These are phyloP conservation scores for Trichosporon ovoides DNA, from an alignment of 1,284 basidiomycete species.

Conservation along the genomic window DNA sequence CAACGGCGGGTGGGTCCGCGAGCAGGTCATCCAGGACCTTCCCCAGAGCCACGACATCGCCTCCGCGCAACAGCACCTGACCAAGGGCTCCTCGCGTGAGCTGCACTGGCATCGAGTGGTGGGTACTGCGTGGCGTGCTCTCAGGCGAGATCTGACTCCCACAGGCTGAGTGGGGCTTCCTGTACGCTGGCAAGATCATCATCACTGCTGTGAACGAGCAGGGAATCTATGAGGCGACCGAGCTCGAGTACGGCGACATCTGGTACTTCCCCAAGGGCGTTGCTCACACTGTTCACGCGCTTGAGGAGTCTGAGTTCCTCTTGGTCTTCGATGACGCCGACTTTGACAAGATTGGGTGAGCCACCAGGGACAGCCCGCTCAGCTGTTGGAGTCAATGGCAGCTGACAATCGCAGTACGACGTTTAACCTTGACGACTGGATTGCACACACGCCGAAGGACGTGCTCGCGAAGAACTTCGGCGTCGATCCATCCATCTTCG, in stretches of 20 bases:
- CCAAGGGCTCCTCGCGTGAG: constrained; percentile 60
- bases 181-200: too few species aligned
- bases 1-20: constrained; percentile 62
- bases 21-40: constrained; percentile 54
- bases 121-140: too few species aligned
- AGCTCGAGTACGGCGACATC: constrained; percentile 45
- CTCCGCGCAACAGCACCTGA: constrained; percentile 64
- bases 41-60: constrained; percentile 61
- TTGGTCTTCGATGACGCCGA: constrained; percentile 60
- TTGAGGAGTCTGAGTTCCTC: constrained; percentile 62
- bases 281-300: constrained; percentile 33
- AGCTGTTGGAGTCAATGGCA: too few species aligned
- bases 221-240: not conserved
- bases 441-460: constrained; percentile 58
- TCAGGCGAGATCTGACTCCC: too few species aligned
- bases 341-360: constrained; percentile 58
- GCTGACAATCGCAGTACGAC: constrained; percentile 42
- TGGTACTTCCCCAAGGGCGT: constrained; percentile 66
- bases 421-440: constrained; percentile 55
- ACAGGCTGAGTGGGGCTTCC: too few species aligned
- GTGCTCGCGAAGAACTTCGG: constrained; percentile 69
- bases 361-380: too few species aligned
- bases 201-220: too few species aligned
- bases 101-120: constrained; percentile 60
- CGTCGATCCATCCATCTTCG: constrained; percentile 55